These are phyloP conservation scores for Salisapilia sapeloensis DNA, from an alignment of 352 stramenopile genomes.

Conservation along the genomic window DNA sequence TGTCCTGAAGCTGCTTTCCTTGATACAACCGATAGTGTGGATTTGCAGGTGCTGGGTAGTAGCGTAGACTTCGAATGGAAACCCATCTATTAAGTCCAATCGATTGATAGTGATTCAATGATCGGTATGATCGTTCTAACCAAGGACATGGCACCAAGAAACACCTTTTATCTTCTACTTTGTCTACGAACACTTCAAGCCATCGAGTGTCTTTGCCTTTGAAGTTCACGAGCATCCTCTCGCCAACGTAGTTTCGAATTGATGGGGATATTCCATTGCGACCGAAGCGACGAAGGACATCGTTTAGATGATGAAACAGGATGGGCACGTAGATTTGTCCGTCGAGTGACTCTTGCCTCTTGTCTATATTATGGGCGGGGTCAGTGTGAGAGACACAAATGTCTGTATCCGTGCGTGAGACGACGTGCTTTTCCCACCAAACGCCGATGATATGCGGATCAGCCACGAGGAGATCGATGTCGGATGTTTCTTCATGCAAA, in stretches of 20 bases:
- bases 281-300: slow-evolving; percentile 18
- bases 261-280: slow-evolving; percentile 13
- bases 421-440: slow-evolving; percentile 50
- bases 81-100: slow-evolving; percentile 30
- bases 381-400: slow-evolving; percentile 41
- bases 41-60: slow-evolving; percentile 25
- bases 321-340: slow-evolving; percentile 42
- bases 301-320: slow-evolving; percentile 11
- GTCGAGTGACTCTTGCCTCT: slow-evolving; percentile 33
- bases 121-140: too few species aligned
- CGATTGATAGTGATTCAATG: too few species aligned
- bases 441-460: slow-evolving; percentile 27
- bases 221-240: slow-evolving; percentile 41
- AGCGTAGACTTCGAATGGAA: slow-evolving; percentile 26
- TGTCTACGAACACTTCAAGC: slow-evolving; percentile 33
- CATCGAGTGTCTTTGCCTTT: slow-evolving; percentile 50
- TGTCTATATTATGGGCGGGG: slow-evolving; percentile 19
- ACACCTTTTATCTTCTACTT: slow-evolving; percentile 43
- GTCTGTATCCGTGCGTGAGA: slow-evolving; percentile 28
- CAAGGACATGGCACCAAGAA: too few species aligned
- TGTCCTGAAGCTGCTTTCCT: slow-evolving; percentile 35
- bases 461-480: slow-evolving; percentile 29
- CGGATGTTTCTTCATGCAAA: slow-evolving; percentile 14
- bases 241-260: slow-evolving; percentile 35
- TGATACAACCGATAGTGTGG: slow-evolving; percentile 48